Evolutionary conservation across 176 grass and related monocot genomes (phyloP).

Genomic region (Carex scoparia): DNA sequence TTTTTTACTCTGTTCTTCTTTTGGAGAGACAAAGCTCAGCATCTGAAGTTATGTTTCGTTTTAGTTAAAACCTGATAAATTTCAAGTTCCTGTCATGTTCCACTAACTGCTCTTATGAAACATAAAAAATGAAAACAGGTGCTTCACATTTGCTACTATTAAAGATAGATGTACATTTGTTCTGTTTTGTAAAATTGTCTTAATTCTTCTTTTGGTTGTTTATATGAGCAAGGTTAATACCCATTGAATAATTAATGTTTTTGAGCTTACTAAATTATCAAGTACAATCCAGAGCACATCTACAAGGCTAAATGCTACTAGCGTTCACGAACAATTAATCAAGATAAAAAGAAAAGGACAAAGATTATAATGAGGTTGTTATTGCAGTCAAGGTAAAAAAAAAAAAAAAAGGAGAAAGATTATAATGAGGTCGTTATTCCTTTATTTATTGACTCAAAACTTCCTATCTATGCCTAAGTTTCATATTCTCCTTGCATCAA

Average conservation of each 20-base stretch:
- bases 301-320: not conserved
- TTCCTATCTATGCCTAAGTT: conserved; percentile 27
- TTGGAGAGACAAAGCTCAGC: no score
- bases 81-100: not conserved
- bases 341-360: no score
- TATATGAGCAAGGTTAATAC: not conserved
- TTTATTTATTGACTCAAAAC: conserved; percentile 13
- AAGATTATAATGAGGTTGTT: no score
- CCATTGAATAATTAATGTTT: not conserved
- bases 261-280: not conserved
- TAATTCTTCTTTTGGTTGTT: not conserved
- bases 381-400: not conserved
- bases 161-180: not conserved
- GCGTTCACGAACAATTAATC: not conserved
- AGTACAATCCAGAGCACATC: not conserved
- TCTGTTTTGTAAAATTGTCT: not conserved
- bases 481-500: conserved; percentile 47
- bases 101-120: not conserved
- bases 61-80: not conserved
- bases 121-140: not conserved
- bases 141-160: not conserved
- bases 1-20: no score
- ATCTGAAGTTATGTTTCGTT: not conserved
- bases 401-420: not conserved
- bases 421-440: conserved; percentile 15